Base-by-base conservation (phyloP, 371 early-diverging fungal genomes). In the Mortierella sp. region DNA sequence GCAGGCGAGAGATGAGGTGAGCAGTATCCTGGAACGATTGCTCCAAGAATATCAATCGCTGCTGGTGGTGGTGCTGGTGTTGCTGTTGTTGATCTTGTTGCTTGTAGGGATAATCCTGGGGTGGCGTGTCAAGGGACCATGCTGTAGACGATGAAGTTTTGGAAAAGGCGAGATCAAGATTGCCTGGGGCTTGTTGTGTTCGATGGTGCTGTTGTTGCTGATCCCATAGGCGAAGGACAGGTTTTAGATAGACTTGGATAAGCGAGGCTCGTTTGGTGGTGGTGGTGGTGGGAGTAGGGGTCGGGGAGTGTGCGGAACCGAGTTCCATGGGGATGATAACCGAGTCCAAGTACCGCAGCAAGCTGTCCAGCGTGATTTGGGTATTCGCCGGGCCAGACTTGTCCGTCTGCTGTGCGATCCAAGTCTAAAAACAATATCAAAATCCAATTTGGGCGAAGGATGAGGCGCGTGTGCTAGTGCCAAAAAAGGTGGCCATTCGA, bases 1-100 rank as follows among this genome's bases (percentile, higher is more conserved):
- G 62, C 37, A 69, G 48, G 57, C 63, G 69, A 16, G 63, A 56
- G 27, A 69, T 45, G 19, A 52, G 27, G 14, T 48, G 34, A 41
- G 54, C 58, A 28, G 58, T 43, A 46, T 57, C 54, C 6, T 17
- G 29, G 54, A 52, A 41, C 16, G 58, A 62, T 44, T 45, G 45
- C 25, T 69, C 69, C 34, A 69, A 37, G 5, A 48, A 54, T 40
- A 19, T 49, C 31, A 69, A 46, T 16, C 69, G 55, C 31, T 44
- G 55, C 1, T 17, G 17, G 28, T 60, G 67, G 56, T 67, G 57
- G 37, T 43, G 60, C 45, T 56, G 49, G 46, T 21, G 24, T 48
- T 28, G 17, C 49, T 44, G 22, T 49, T 9, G 25, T 43, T 43
- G n/a, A n/a, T n/a, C n/a, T n/a, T n/a, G n/a, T n/a, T n/a, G n/a